Evolutionary conservation across 257 asterid genomes (phyloP), one percentile per base, ranked within the genome.

Genomic region (Prunella vulgaris): DNA sequence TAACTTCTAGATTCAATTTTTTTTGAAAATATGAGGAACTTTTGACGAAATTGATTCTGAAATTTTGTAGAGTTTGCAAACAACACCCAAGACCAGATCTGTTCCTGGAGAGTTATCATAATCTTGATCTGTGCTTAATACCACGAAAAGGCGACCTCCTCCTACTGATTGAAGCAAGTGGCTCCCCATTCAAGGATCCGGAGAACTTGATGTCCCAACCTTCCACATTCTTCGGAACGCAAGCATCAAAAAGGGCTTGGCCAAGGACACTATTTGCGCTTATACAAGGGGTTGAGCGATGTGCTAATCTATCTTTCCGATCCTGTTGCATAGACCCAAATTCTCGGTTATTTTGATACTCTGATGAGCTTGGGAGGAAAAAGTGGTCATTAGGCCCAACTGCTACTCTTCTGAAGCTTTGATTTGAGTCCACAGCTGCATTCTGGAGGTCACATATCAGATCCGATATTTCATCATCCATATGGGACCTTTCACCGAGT

Each of bases 191-290:
- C 82, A 86, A 77, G 21, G 92, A 83, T 73, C 92, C 85, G 0
- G 88, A 80, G 64, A 84, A 92, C 70, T 85, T 92, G 21, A 92
- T 79, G 64, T 92, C 97, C 98, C 98, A 92, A 44, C 96, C 94
- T 77, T 89, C 98, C 15, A 92, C 76, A 3, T 85, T 92, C 76
- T 92, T 92, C 0, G 98, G 98, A 62, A 89, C 88, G 66, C 96
- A 92, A 1, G 80, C 96, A n/a, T 92, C 96, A 35, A 89, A 92
- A 57, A 92, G 90, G 64, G 89, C 62, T 75, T 87, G 85, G 48
- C 98, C 96, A 15, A 92, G 97, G 68, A 89, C 86, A 56, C 94
- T 80, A 64, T 92, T 89, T 12, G 97, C 87, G 14, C 70, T 86
- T 69, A 86, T 70, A 58, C 85, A 76, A 38, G 90, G 90, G 76